Percentiles rank a stretch among this genome's conserved stretches.
phyloP scores from a whole-genome alignment of 2,329 filamentous ascomycete species.

The Trichothecium roseum region DNA sequence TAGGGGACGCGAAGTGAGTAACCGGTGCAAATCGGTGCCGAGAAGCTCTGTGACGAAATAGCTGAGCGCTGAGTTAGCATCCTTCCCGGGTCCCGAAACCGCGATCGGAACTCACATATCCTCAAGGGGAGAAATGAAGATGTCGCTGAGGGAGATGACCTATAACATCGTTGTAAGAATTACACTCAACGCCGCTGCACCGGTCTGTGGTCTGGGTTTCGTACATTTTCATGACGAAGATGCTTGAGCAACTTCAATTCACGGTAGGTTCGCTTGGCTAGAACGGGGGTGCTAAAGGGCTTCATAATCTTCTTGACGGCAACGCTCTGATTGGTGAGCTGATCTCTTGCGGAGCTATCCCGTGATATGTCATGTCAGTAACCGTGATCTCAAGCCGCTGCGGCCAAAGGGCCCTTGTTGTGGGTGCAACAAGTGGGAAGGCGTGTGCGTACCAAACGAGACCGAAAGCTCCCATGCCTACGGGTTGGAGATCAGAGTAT shows the following conservation, averaged over 20 bases:
- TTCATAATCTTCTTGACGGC: conserved; percentile 99
- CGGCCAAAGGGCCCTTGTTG: not conserved
- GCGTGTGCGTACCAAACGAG: conserved; percentile 80
- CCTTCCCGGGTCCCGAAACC: not conserved
- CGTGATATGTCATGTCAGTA: not conserved
- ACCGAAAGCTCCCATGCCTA: conserved; percentile 98
- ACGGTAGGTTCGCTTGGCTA: conserved; percentile 95
- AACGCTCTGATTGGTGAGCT: conserved; percentile 92
- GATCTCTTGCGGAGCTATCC: conserved; percentile 86
- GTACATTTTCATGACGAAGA: conserved; percentile 88
- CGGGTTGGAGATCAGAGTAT: conserved; percentile 95
- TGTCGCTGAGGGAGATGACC: conserved; percentile 98
- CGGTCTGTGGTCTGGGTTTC: conserved; percentile 6
- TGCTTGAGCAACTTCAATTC: conserved; percentile 97
- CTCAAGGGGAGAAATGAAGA: conserved; percentile 97
- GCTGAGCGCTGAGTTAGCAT: conserved; percentile 32
- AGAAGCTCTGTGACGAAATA: conserved; percentile 98
- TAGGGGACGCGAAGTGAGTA: conserved; percentile 87
- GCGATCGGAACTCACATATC: conserved; percentile 63
- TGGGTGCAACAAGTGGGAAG: not conserved
- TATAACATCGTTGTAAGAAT: conserved; percentile 18
- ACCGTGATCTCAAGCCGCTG: not conserved
- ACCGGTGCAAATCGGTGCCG: conserved; percentile 89
- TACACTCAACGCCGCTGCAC: too few species aligned
- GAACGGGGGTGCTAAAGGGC: conserved; percentile 96